Evolutionary conservation across 2,329 filamentous ascomycete species (phyloP), one percentile per base, ranked within the genome.

Genomic region (Drechslerella coelobrocha): DNA sequence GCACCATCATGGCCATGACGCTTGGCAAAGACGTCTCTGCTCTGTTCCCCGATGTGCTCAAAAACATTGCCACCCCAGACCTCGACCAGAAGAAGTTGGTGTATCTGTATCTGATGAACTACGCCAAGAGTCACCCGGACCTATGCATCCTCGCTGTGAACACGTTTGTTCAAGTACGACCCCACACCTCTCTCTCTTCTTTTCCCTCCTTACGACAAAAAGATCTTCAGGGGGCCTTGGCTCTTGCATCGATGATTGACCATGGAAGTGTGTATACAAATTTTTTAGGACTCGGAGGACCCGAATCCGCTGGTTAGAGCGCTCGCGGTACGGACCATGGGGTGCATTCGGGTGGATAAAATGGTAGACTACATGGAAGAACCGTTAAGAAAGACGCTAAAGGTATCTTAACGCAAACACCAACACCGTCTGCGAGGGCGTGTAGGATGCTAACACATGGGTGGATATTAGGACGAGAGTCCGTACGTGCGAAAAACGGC

Each of bases 281-380:
- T 31, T 31, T 6, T 6, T 7, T 47, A 75, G 84, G 94, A 99
- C 79, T 94, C 94, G 14, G 94, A 99, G 85, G 94, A 99, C 77
- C 94, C 94, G 45, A 99, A 99, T 78, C 94, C 94, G 12, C 85
- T 99, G 23, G 91, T 99, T 77, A 85, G 94, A 83, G 94, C 94
- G 54, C 84, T 99, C 55, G 94, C 94, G 61, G 96, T 99, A 79
- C 86, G 94, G 76, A 99, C 94, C 31, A 99, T 99, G 94, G 94
- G 94, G 41, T 97, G 94, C 78, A 97, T 99, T 76, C 84, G 94
- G 62, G 94, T 99, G 61, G 94, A 97, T 76, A 99, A 99, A 81
- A 99, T 99, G 91, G 91, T 97, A 74, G 94, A 99, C 78, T 99
- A 99, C 79, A 97, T 99, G 93, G 94, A 97, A 79, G 94, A 99